Conservation (phyloP, 2,329 filamentous ascomycete genomes). For the Paraphoma chrysanthemicola region DNA sequence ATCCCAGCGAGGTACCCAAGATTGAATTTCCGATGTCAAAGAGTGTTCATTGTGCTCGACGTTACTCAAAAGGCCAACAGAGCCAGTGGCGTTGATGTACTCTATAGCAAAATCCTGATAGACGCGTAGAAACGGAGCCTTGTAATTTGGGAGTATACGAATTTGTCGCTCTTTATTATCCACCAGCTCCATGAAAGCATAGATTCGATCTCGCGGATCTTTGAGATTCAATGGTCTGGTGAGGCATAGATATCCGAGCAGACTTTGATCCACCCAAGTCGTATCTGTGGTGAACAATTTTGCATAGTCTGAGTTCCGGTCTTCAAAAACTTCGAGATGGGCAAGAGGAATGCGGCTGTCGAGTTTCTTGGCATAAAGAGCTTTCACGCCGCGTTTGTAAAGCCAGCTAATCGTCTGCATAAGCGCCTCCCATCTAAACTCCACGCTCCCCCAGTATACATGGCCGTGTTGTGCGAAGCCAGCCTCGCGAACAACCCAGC, state of each 20-base stretch:
- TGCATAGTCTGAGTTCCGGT: constrained; percentile 1
- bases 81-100: constrained; percentile 2
- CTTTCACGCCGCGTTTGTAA: constrained; percentile 1
- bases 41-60: constrained; percentile 8
- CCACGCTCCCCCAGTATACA: constrained; percentile 7
- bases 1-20: constrained; percentile 16
- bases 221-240: constrained; percentile 7
- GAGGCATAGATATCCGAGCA: constrained; percentile 14
- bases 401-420: constrained; percentile 1
- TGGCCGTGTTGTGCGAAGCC: constrained; percentile 7
- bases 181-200: constrained; percentile 16
- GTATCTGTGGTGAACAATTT: constrained; percentile 4
- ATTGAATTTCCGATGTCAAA: neutral
- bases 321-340: constrained; percentile 4
- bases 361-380: constrained; percentile 1
- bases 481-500: constrained; percentile 19
- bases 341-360: constrained; percentile 3
- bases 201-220: constrained; percentile 14
- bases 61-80: constrained; percentile 9
- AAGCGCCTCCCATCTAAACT: constrained; percentile 6
- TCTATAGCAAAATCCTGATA: constrained; percentile 12
- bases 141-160: constrained; percentile 11
- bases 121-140: constrained; percentile 6
- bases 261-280: constrained; percentile 4
- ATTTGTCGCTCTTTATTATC: constrained; percentile 2